Conservation (phyloP, 805 yeast genomes). For the Lipomyces orientalis region DNA sequence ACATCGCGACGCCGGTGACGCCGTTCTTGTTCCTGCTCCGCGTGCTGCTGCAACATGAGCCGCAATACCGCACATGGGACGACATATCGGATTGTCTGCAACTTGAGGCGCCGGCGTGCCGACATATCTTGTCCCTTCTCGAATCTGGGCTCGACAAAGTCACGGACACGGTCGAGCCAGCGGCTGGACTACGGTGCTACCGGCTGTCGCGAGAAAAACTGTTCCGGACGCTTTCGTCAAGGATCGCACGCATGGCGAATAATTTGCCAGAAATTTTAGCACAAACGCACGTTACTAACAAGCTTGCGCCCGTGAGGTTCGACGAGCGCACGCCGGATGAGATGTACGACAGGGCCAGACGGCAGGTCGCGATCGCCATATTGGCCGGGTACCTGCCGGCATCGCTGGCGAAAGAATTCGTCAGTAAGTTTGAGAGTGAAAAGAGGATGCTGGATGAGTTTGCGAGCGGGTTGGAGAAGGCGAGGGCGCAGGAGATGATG, state of each 20-base stretch:
- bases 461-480: slow-evolving; percentile 30
- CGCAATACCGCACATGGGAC: slow-evolving; percentile 32
- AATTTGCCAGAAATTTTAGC: slow-evolving; percentile 29
- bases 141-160: slow-evolving; percentile 13
- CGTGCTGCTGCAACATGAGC: slow-evolving; percentile 8
- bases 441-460: slow-evolving; percentile 39
- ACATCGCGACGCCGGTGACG: slow-evolving; percentile 28
- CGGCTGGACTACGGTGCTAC: slow-evolving; percentile 24
- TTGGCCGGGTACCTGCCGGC: slow-evolving; percentile 38
- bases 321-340: slow-evolving; percentile 29
- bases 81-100: slow-evolving; percentile 24
- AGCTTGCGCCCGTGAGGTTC: slow-evolving; percentile 24
- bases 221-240: slow-evolving; percentile 7
- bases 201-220: slow-evolving; percentile 26
- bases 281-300: slow-evolving; percentile 16
- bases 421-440: slow-evolving; percentile 6
- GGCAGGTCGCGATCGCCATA: slow-evolving; percentile 36
- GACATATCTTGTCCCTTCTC: slow-evolving; percentile 6
- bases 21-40: slow-evolving; percentile 28
- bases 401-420: slow-evolving; percentile 30
- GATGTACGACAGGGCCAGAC: slow-evolving; percentile 28
- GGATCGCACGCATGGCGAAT: slow-evolving; percentile 6
- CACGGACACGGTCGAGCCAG: slow-evolving; percentile 24
- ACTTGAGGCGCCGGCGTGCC: not conserved
- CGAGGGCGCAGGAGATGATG: slow-evolving; percentile 32